Base-by-base conservation (phyloP, 768 basidiomycete species). In the Collybia mongolica region DNA sequence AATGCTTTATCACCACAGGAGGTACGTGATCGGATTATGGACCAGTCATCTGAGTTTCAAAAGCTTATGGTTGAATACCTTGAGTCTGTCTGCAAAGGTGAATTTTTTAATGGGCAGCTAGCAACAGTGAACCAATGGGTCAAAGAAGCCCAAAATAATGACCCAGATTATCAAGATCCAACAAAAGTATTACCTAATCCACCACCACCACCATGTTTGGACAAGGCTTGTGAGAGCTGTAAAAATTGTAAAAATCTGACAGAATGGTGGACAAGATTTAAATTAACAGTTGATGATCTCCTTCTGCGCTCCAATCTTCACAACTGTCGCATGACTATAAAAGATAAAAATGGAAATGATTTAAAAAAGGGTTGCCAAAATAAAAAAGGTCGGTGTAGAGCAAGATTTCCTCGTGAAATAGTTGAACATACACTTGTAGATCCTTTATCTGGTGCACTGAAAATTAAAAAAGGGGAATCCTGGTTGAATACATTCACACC, bases 1-100 rank as follows among this genome's bases (percentile, higher is more conserved):
- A 46, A 48, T 6, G 39, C 42, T 6, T 9, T 55, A 3, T 49
- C 54, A 3, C 58, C 54, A 3, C 45, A 57, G 3, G 53, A 57
- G 7, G 41, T 53, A 0, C 20, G 48, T 3, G 6, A 28, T 1
- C 20, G n/a, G 0, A 49, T 59, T 4, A 29, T 56, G 29, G 49
- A 54, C 4, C 26, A 41, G 1, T 19, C 17, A 9, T 51, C 48
- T 1, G 28, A 26, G 1, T 59, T 55, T 40, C 48, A 49, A n/a
- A 26, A 39, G 6, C 12, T 38, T 5, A 4, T 53, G 6, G 38
- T 53, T 6, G 32, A 39, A 2, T 51, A 53, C 20, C 22, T 54
- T 3, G 53, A 54, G 18, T 18, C 19, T 2, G 20, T 18, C 11
- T 32, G 39, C 6, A 20, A 32, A 23, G 54, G 54, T 11, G 32